These are phyloP conservation scores for Dittrichia graveolens DNA, from an alignment of 129 eudicot species.

Conservation along the genomic window DNA sequence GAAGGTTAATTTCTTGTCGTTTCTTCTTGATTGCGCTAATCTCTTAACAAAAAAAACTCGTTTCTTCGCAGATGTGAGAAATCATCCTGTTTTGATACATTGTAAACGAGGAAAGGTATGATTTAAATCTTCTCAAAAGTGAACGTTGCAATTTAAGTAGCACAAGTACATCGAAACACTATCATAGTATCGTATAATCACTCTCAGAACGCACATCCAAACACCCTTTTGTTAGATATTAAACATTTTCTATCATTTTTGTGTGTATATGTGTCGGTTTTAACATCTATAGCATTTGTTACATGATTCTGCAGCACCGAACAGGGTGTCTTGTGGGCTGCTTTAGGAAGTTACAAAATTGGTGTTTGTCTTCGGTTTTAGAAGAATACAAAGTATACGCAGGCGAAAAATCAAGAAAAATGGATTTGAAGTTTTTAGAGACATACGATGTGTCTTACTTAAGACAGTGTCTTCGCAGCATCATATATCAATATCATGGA, in stretches of 20 bases:
- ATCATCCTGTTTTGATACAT: slow-evolving; percentile 62
- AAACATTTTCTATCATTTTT: neutral
- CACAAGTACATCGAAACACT: neutral
- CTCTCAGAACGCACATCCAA: neutral
- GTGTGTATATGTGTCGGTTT: neutral
- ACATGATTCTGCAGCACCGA: slow-evolving; percentile 50
- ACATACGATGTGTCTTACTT: slow-evolving; percentile 46
- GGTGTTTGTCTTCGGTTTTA: slow-evolving; percentile 60
- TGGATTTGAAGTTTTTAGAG: slow-evolving; percentile 52
- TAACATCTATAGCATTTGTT: slow-evolving; percentile 23
- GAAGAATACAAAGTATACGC: slow-evolving; percentile 69
- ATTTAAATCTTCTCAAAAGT: neutral
- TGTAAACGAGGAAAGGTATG: slow-evolving; percentile 76
- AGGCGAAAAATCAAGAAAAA: slow-evolving; percentile 49
- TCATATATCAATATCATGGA: slow-evolving; percentile 62
- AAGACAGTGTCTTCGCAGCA: slow-evolving; percentile 60
- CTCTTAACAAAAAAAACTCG: neutral
- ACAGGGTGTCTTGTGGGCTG: slow-evolving; percentile 72
- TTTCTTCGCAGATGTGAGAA: slow-evolving; percentile 55
- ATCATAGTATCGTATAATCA: neutral
- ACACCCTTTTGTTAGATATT: neutral
- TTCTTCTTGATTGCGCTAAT: neutral
- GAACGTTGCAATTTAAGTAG: neutral
- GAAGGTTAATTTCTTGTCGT: neutral
- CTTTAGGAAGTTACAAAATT: slow-evolving; percentile 62